These are phyloP conservation scores for Komagataella populi DNA, from an alignment of 805 yeast species.

Conservation along the genomic window DNA sequence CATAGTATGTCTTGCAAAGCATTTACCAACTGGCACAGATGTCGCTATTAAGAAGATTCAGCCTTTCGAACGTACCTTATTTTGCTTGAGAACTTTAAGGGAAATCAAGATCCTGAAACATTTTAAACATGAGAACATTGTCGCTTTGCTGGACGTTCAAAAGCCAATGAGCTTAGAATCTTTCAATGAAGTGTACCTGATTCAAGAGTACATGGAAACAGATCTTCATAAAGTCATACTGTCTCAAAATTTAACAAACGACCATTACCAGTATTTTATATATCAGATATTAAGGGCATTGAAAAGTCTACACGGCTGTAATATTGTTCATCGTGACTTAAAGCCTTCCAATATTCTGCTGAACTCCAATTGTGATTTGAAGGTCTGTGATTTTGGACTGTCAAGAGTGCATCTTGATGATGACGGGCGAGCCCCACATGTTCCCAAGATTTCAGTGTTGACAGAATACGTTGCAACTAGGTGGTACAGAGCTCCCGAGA, in stretches of 20 bases:
- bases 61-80: conserved; percentile 53
- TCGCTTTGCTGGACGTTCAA: conserved; percentile 52
- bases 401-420: conserved; percentile 33
- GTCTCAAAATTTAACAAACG: conserved; percentile 43
- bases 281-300: conserved; percentile 62
- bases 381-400: conserved; percentile 69
- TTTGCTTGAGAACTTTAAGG: conserved; percentile 57
- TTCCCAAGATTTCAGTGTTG: conserved; percentile 26
- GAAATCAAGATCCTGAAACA: conserved; percentile 55
- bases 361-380: conserved; percentile 60
- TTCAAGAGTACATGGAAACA: conserved; percentile 70
- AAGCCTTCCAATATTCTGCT: conserved; percentile 63
- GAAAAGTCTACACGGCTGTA: conserved; percentile 58
- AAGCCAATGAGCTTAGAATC: conserved; percentile 43
- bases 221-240: conserved; percentile 54
- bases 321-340: conserved; percentile 64
- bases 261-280: conserved; percentile 56
- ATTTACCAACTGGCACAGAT: conserved; percentile 40
- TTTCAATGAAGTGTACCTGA: conserved; percentile 59
- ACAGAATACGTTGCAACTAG: conserved; percentile 79
- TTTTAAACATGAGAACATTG: conserved; percentile 64
- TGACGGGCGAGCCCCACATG: background rate
- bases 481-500: conserved; percentile 80
- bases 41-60: conserved; percentile 73
- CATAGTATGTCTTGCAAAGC: conserved; percentile 57